Evolutionary conservation across 2,329 filamentous ascomycete genomes (phyloP).

Genomic region (Pseudocercospora fuligena): DNA sequence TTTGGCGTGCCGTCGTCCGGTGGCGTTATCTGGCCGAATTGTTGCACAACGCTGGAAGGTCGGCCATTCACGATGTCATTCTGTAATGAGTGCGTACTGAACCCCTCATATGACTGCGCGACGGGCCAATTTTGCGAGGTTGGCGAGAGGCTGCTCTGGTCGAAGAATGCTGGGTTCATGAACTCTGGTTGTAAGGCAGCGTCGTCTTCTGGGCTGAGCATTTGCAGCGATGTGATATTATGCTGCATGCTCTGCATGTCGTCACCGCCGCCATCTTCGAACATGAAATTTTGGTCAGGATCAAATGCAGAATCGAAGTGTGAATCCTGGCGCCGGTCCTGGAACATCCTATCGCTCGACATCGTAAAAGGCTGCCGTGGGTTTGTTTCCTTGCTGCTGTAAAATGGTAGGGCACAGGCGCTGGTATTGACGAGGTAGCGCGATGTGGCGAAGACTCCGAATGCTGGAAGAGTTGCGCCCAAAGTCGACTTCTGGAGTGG

Average conservation of each 20-base stretch:
- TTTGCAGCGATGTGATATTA: conserved; percentile 26
- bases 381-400: neutral
- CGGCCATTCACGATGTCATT: conserved; percentile 27
- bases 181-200: conserved; percentile 2
- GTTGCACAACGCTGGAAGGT: conserved; percentile 27
- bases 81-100: conserved; percentile 22
- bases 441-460: neutral
- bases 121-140: conserved; percentile 15
- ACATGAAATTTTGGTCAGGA: conserved; percentile 33
- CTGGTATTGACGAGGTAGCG: neutral
- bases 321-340: conserved; percentile 1
- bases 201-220: conserved; percentile 9
- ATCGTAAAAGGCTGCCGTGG: neutral
- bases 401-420: neutral
- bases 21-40: conserved; percentile 46
- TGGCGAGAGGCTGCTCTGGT: conserved; percentile 14
- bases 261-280: conserved; percentile 27
- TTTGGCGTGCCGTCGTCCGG: conserved; percentile 38
- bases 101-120: conserved; percentile 2
- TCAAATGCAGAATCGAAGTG: conserved; percentile 34
- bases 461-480: neutral
- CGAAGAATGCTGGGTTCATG: conserved; percentile 17
- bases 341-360: neutral
- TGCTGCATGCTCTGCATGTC: conserved; percentile 31
- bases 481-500: neutral